Conservation (phyloP, 2,329 filamentous ascomycete species). For the Diaporthe citri region DNA sequence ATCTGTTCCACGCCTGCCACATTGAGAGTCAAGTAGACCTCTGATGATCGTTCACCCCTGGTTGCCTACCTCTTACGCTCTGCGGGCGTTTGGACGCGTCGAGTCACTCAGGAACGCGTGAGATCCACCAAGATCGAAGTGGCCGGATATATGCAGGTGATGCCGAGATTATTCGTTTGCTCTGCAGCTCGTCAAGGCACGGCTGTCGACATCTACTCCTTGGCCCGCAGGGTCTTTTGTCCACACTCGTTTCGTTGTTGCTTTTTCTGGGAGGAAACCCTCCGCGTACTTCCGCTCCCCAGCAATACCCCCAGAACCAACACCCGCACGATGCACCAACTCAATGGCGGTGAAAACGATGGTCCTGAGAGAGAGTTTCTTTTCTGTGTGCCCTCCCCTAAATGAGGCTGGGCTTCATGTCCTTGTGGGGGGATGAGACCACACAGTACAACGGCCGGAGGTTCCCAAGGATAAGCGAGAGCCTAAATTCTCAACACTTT, state of each 20-base stretch:
- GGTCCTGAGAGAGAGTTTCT: not conserved
- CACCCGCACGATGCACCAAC: not conserved
- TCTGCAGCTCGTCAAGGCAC: slow-evolving; percentile 21
- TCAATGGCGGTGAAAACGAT: slow-evolving; percentile 13
- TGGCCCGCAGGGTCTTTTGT: slow-evolving; percentile 5
- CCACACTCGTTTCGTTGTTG: slow-evolving; percentile 1
- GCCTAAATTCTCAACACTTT: not conserved
- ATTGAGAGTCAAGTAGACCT: not conserved
- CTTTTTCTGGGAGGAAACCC: slow-evolving; percentile 23
- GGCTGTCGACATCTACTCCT: not conserved
- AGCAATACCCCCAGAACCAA: not conserved
- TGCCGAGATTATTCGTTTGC: slow-evolving; percentile 13
- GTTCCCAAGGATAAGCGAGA: slow-evolving; percentile 8
- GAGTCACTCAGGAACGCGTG: not conserved
- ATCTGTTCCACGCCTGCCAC: not conserved
- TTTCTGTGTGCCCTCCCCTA: not conserved
- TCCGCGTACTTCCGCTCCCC: slow-evolving; percentile 1
- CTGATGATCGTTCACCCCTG: not conserved
- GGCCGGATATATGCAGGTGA: not conserved
- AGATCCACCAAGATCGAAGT: not conserved
- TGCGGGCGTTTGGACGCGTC: not conserved
- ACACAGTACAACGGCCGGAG: not conserved
- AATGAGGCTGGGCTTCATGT: not conserved
- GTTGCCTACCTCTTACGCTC: not conserved
- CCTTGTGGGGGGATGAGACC: not conserved